phyloP scores from a whole-genome alignment of 768 basidiomycete species.

The Termitomyces sp. region DNA sequence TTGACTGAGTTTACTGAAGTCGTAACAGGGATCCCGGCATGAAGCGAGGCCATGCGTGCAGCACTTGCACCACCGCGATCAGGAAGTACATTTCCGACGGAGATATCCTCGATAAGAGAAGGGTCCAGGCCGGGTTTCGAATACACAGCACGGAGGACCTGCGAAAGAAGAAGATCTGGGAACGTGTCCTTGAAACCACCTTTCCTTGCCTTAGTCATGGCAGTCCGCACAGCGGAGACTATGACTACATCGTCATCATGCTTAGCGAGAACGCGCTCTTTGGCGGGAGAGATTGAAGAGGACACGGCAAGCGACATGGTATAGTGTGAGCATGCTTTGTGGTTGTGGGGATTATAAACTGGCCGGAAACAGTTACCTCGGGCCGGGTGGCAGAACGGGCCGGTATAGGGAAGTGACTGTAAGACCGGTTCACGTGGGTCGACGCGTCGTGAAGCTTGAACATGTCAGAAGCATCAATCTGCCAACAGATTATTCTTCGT shows the following conservation, averaged over 20 bases:
- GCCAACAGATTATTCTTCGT: not conserved
- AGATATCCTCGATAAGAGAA: constrained; percentile 76
- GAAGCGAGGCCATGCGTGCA: constrained; percentile 84
- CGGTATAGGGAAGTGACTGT: not conserved
- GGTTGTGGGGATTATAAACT: not conserved
- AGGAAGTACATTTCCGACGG: constrained; percentile 87
- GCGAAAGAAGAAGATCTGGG: constrained; percentile 77
- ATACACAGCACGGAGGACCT: constrained; percentile 70
- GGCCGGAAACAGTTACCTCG: not conserved
- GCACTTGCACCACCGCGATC: constrained; percentile 77
- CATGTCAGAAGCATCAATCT: not conserved
- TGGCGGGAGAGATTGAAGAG: constrained; percentile 32
- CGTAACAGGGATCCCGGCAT: constrained; percentile 79
- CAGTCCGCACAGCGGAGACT: constrained; percentile 81
- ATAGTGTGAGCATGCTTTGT: not conserved
- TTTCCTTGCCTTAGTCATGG: constrained; percentile 85
- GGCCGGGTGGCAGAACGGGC: not conserved
- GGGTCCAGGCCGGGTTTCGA: constrained; percentile 69
- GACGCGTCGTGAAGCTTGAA: not conserved
- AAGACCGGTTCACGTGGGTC: not conserved
- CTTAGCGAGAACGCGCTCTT: constrained; percentile 62
- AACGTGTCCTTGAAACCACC: constrained; percentile 91
- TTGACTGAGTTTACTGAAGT: constrained; percentile 79
- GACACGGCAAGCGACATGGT: constrained; percentile 3
- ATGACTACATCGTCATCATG: constrained; percentile 88